Percentiles rank a stretch among this genome's conserved stretches.
Evolutionary conservation across 768 basidiomycete species (phyloP).

Genomic region (Mrakia frigida): DNA sequence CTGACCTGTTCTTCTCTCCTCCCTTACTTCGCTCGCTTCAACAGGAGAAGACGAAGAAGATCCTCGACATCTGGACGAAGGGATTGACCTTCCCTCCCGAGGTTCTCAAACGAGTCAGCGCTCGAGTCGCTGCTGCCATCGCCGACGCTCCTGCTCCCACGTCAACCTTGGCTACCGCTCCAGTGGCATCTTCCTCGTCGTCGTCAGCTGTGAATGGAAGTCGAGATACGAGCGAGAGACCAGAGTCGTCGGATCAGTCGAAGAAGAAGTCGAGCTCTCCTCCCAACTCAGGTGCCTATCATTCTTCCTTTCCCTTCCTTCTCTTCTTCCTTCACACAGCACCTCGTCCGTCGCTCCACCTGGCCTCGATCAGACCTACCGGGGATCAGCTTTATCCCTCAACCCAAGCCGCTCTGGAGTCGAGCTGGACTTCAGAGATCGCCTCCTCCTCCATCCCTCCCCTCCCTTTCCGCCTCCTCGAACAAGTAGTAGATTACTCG

Average conservation of each 20-base stretch:
- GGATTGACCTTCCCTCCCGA: slow-evolving; percentile 76
- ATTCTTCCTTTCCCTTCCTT: background rate
- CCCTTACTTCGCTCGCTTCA: background rate
- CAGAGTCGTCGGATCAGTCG: background rate
- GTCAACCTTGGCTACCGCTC: background rate
- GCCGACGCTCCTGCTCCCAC: background rate
- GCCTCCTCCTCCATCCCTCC: background rate
- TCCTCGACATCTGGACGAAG: slow-evolving; percentile 96
- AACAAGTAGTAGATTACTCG: background rate
- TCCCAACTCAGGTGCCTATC: background rate
- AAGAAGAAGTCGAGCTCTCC: background rate
- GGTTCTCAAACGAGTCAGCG: slow-evolving; percentile 62
- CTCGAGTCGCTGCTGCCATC: slow-evolving; percentile 52
- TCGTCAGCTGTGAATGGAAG: background rate
- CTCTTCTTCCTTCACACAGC: background rate
- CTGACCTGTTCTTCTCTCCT: background rate
- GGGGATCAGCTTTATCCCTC: too few species aligned
- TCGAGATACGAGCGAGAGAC: background rate
- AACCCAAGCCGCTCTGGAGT: too few species aligned
- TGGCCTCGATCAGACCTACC: too few species aligned
- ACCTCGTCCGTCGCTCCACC: too few species aligned
- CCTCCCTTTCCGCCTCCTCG: background rate
- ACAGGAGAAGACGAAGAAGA: slow-evolving; percentile 79
- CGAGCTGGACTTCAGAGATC: background rate
- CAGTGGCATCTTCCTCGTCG: background rate